These are phyloP conservation scores for Aspergillus japonicus DNA, from an alignment of 2,329 filamentous ascomycete species.

Conservation along the genomic window DNA sequence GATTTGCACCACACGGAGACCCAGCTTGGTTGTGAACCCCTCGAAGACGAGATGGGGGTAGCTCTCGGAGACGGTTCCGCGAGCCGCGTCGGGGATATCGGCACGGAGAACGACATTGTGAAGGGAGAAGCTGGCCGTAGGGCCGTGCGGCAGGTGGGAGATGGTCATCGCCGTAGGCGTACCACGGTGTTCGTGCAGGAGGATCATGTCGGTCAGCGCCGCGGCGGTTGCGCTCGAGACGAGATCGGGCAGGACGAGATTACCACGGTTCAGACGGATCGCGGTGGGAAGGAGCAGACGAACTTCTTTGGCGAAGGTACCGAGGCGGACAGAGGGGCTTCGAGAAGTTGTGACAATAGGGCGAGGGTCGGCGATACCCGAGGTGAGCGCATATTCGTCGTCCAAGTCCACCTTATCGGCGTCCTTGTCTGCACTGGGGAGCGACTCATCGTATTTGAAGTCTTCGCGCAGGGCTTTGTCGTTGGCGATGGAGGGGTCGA, in stretches of 20 bases:
- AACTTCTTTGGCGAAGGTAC: slow-evolving; percentile 92
- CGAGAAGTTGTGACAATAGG: slow-evolving; percentile 89
- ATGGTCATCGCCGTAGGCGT: slow-evolving; percentile 87
- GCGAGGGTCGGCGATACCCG: slow-evolving; percentile 85
- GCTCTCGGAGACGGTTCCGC: slow-evolving; percentile 85
- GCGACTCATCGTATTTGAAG: slow-evolving; percentile 89
- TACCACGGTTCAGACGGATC: slow-evolving; percentile 88
- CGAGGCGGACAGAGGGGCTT: slow-evolving; percentile 78
- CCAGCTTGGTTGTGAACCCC: slow-evolving; percentile 79
- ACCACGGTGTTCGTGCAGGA: slow-evolving; percentile 89
- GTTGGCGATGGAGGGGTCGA: slow-evolving; percentile 78
- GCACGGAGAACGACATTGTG: slow-evolving; percentile 91
- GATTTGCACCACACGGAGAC: slow-evolving; percentile 80
- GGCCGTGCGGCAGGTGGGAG: slow-evolving; percentile 84
- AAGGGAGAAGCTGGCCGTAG: slow-evolving; percentile 81
- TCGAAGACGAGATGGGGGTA: slow-evolving; percentile 97
- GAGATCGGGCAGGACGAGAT: slow-evolving; percentile 80
- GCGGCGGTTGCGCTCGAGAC: slow-evolving; percentile 77
- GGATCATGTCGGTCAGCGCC: slow-evolving; percentile 78
- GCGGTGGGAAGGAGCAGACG: slow-evolving; percentile 78
- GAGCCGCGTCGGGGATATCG: slow-evolving; percentile 83
- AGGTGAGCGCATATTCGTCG: slow-evolving; percentile 87
- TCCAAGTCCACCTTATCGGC: slow-evolving; percentile 78
- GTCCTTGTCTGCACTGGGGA: slow-evolving; percentile 62
- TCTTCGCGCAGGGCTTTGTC: slow-evolving; percentile 82